These are phyloP conservation scores for Trichoderma endophyticum DNA, from an alignment of 2,329 filamentous ascomycete species.

Conservation along the genomic window DNA sequence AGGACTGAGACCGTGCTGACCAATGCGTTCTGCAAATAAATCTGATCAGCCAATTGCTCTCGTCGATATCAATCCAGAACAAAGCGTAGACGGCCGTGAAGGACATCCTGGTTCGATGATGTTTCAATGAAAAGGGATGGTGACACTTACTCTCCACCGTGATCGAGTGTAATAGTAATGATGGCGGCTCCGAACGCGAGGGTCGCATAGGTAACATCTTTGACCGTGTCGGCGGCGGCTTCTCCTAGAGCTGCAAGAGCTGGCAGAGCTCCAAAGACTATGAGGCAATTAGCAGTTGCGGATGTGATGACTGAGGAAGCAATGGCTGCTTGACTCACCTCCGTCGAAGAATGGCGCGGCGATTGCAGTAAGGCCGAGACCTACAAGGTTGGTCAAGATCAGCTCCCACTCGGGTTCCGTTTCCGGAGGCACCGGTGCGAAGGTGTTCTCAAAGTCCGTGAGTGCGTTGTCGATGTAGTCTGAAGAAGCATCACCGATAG, in stretches of 20 bases:
- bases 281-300: not conserved
- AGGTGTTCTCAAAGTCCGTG: conserved; percentile 23
- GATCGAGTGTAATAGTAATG: not conserved
- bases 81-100: not conserved
- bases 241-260: not conserved
- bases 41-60: not conserved
- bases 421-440: conserved; percentile 17
- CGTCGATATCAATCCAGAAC: not conserved
- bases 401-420: conserved; percentile 25
- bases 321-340: not conserved
- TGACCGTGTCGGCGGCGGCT: not conserved
- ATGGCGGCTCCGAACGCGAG: not conserved
- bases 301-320: not conserved
- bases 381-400: conserved; percentile 31
- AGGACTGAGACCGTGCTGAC: conserved; percentile 26
- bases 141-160: not conserved
- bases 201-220: not conserved
- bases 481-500: conserved; percentile 19
- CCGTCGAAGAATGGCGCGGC: conserved; percentile 30
- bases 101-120: not conserved
- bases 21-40: conserved; percentile 5
- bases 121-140: not conserved
- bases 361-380: conserved; percentile 26
- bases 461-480: conserved; percentile 19
- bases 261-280: not conserved